A percentile compares a stretch with the other conserved stretches of the same genome.
phyloP scores from a whole-genome alignment of 129 eudicot genomes.

The Erigeron canadensis region DNA sequence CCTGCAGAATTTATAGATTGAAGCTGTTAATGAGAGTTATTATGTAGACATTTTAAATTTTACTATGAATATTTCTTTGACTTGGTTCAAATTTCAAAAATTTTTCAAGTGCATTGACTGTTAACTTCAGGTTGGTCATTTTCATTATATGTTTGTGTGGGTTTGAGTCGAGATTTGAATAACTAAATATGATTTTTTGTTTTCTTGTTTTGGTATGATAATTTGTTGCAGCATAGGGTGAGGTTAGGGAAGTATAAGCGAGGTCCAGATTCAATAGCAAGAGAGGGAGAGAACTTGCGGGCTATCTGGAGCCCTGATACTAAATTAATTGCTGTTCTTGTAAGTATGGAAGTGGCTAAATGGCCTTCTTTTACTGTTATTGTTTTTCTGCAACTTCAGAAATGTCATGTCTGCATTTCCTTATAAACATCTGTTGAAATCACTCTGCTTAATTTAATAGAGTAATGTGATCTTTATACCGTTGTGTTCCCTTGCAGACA shows the following conservation, averaged over 20 bases:
- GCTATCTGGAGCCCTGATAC: constrained; percentile 93
- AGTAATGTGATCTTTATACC: constrained; percentile 12
- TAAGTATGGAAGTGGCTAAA: constrained; percentile 43
- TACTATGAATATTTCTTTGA: constrained; percentile 1
- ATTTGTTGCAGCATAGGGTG: constrained; percentile 79
- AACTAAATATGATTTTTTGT: constrained; percentile 8
- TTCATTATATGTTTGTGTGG: constrained; percentile 20
- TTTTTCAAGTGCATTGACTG: constrained; percentile 15
- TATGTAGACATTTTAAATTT: constrained; percentile 2
- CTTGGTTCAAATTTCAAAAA: constrained; percentile 10
- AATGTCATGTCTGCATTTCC: neutral
- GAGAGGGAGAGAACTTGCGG: constrained; percentile 84
- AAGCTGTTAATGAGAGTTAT: constrained; percentile 13
- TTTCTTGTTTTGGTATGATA: constrained; percentile 17
- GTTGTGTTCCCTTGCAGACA: constrained; percentile 70
- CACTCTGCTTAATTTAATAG: no score
- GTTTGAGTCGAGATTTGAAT: constrained; percentile 19
- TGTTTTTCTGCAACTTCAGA: no score
- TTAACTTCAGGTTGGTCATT: constrained; percentile 14
- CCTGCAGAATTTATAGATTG: neutral
- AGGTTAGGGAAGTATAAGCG: constrained; percentile 91
- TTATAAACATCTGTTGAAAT: no score
- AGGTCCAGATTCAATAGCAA: constrained; percentile 54
- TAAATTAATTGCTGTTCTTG: constrained; percentile 81
- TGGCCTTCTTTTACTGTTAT: no score